phyloP scores from a whole-genome alignment of 2,329 filamentous ascomycete genomes.

The Sporothrix pallida region DNA sequence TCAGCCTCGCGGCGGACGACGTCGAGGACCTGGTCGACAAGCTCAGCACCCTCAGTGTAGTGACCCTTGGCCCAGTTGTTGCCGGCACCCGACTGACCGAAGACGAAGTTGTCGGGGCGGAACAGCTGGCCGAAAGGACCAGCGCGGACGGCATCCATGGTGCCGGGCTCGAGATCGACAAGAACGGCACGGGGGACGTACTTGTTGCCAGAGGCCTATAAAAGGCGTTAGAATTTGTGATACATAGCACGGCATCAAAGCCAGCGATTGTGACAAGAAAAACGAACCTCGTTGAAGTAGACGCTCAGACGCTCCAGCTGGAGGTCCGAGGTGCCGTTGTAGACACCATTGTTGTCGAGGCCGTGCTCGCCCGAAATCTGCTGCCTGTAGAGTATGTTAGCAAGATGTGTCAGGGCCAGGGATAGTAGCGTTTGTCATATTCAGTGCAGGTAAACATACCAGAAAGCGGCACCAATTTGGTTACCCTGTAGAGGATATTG shows the following conservation, averaged over 20 bases:
- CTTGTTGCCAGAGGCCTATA: conserved; percentile 92
- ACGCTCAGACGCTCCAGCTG: conserved; percentile 96
- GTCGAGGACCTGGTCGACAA: conserved; percentile 97
- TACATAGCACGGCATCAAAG: no score
- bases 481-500: conserved; percentile 73
- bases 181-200: conserved; percentile 99
- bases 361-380: conserved; percentile 90
- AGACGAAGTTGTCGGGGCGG: conserved; percentile 99
- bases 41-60: conserved; percentile 99
- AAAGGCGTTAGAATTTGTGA: not conserved
- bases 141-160: conserved; percentile 98
- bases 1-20: conserved; percentile 99
- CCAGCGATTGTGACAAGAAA: no score
- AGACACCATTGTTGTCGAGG: conserved; percentile 96
- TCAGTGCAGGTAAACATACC: conserved; percentile 59
- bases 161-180: conserved; percentile 98
- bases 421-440: not conserved
- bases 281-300: conserved; percentile 63
- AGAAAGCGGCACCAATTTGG: conserved; percentile 99
- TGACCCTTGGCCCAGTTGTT: conserved; percentile 99
- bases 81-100: conserved; percentile 98
- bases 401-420: conserved; percentile 37
- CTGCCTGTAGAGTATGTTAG: conserved; percentile 60
- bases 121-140: conserved; percentile 99
- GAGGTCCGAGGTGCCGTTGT: conserved; percentile 97